Base-by-base conservation (phyloP, 225 moss, liverwort and hornwort species). In the Thuidium tamariscinum region DNA sequence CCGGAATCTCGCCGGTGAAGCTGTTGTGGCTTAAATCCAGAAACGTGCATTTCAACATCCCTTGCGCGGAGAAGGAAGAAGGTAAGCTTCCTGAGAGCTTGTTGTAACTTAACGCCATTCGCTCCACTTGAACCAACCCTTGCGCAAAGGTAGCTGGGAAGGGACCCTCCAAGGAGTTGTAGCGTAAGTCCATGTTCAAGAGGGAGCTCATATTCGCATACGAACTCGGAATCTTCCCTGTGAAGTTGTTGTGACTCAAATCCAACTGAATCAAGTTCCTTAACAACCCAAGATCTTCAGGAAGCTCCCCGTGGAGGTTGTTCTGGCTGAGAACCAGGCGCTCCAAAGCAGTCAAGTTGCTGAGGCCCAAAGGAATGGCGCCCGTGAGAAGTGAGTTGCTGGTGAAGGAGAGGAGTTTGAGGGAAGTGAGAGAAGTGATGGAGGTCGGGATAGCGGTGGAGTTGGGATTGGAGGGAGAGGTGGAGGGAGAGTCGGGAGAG, bases 381-480 rank as follows among this genome's bases (percentile, higher is more conserved):
- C 88, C 90, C 3, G 74, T 84, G 10, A 93, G 46, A 3, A 69
- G 83, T 0, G 61, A n/a, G 82, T 90, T 92, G 30, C 93, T 93
- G 44, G 90, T 92, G 83, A 97, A 88, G 56, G 94, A 94, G 68
- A 97, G 91, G 1, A 93, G 66, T 1, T 88, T 54, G 19, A 93
- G 91, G 7, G 93, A 66, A 2, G 87, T 37, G 32, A 91, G 88
- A 2, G 42, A 18, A 9, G 91, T 29, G 41, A 92, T 36, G 76
- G 87, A 65, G 10, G 72, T 39, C 4, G 93, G 93, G 51, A 93
- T 87, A 37, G 79, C 21, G 20, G 55, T 39, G 2, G 88, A 89
- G 79, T 56, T 77, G 39, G 79, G 89, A 68, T 55, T 86, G 86
- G 88, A 85, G 62, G 10, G 85, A 59, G 48, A 91, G n/a, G 20